These are phyloP conservation scores for Mucor racemosus DNA, from an alignment of 371 early-diverging fungal species.

Conservation along the genomic window DNA sequence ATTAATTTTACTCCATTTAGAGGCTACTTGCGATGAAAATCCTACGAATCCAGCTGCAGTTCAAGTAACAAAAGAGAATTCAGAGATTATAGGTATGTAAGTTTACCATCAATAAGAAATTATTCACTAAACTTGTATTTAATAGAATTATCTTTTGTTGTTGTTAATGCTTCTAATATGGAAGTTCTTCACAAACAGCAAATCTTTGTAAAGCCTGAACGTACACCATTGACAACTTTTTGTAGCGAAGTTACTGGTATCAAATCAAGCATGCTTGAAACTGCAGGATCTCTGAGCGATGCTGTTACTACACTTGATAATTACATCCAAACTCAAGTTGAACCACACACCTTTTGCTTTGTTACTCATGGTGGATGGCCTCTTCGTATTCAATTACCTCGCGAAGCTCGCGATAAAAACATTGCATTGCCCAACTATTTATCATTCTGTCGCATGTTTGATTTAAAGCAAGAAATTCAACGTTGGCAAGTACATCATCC, in stretches of 20 bases:
- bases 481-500: slow-evolving; percentile 71
- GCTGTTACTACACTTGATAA: slow-evolving; percentile 64
- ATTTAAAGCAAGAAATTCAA: slow-evolving; percentile 73
- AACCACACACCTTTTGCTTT: slow-evolving; percentile 70
- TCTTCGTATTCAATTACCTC: slow-evolving; percentile 72
- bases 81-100: slow-evolving; percentile 51
- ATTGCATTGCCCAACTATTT: slow-evolving; percentile 67
- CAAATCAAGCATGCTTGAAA: slow-evolving; percentile 55
- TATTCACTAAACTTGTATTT: background rate
- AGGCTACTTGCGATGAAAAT: slow-evolving; percentile 78
- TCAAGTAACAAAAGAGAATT: slow-evolving; percentile 65
- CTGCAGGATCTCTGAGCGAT: slow-evolving; percentile 61
- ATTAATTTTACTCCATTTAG: slow-evolving; percentile 70
- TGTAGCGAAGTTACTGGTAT: slow-evolving; percentile 73
- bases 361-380: slow-evolving; percentile 81
- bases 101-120: background rate
- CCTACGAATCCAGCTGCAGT: slow-evolving; percentile 62
- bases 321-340: slow-evolving; percentile 63
- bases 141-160: slow-evolving; percentile 48
- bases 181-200: slow-evolving; percentile 64
- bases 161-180: slow-evolving; percentile 43
- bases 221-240: slow-evolving; percentile 67
- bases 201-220: slow-evolving; percentile 69
- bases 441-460: slow-evolving; percentile 69
- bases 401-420: slow-evolving; percentile 73